These are phyloP conservation scores for Coniosporium tulheliwenetii DNA, from an alignment of 2,329 filamentous ascomycete genomes.

Conservation along the genomic window DNA sequence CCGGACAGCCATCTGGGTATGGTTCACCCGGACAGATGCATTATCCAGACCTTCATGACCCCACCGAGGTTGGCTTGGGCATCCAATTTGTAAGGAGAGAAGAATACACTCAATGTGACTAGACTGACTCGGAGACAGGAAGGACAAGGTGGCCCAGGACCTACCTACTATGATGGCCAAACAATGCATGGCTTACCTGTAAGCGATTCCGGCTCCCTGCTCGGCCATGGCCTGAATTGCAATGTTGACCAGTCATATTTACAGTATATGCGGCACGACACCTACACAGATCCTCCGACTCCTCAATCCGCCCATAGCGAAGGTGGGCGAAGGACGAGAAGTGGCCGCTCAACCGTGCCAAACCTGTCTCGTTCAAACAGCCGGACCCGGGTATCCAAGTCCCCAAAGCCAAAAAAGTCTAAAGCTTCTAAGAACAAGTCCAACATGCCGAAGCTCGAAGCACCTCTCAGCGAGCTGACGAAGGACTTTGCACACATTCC, in stretches of 20 bases:
- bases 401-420: constrained; percentile 25
- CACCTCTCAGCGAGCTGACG: constrained; percentile 57
- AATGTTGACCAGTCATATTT: background rate
- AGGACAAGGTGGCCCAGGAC: background rate
- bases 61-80: background rate
- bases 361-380: constrained; percentile 17
- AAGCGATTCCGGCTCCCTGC: background rate
- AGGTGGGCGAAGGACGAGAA: constrained; percentile 22
- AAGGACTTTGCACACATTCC: constrained; percentile 42
- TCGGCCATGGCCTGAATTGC: background rate
- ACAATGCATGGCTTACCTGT: background rate
- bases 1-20: background rate
- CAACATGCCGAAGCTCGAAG: constrained; percentile 40
- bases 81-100: background rate
- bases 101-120: background rate
- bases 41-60: background rate
- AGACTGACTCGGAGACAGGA: background rate
- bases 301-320: constrained; percentile 27
- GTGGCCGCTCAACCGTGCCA: constrained; percentile 13
- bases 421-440: constrained; percentile 29
- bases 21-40: background rate
- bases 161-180: background rate
- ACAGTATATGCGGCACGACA: background rate
- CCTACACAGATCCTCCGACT: constrained; percentile 22
- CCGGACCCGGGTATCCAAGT: constrained; percentile 16